Conservation (phyloP, 1,139 yeast genomes). For the Hyphopichia buzzinii region DNA sequence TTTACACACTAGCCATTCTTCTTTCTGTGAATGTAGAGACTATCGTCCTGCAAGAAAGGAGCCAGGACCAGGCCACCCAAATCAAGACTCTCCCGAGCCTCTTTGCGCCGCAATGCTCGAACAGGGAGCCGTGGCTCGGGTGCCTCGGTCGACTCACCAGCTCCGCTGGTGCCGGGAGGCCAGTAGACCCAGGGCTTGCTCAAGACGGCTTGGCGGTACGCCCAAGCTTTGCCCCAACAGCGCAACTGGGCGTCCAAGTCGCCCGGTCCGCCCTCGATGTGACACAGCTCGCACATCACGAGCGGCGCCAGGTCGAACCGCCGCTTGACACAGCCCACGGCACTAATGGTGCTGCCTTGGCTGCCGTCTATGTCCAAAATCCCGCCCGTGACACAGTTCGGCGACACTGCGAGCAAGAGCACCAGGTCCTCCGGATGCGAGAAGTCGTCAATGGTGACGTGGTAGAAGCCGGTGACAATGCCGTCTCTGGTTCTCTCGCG, state of each 20-base stretch:
- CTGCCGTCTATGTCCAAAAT: not conserved
- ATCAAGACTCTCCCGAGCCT: too few species aligned
- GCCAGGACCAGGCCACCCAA: too few species aligned
- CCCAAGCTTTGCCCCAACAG: conserved; percentile 32
- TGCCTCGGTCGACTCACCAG: not conserved
- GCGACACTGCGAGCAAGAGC: conserved; percentile 3
- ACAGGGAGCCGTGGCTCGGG: not conserved
- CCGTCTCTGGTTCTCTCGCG: conserved; percentile 8
- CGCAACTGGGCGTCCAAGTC: conserved; percentile 23
- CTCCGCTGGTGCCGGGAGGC: conserved; percentile 8
- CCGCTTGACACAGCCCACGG: not conserved
- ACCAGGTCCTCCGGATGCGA: conserved; percentile 12
- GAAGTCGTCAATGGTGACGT: conserved; percentile 23
- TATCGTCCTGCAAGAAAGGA: not conserved
- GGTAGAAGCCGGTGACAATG: conserved; percentile 5
- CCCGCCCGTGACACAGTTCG: not conserved
- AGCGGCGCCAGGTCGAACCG: not conserved
- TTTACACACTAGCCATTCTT: too few species aligned
- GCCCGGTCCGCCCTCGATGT: conserved; percentile 7
- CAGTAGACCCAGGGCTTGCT: conserved; percentile 23
- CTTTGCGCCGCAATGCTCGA: too few species aligned
- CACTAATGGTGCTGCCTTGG: conserved; percentile 1
- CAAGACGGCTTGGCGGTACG: conserved; percentile 17
- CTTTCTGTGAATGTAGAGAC: too few species aligned
- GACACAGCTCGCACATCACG: not conserved